Percentiles rank a stretch among this genome's conserved stretches.
These are phyloP conservation scores for Grosmannia clavigera DNA, from an alignment of 2,329 filamentous ascomycete species.

Conservation along the genomic window DNA sequence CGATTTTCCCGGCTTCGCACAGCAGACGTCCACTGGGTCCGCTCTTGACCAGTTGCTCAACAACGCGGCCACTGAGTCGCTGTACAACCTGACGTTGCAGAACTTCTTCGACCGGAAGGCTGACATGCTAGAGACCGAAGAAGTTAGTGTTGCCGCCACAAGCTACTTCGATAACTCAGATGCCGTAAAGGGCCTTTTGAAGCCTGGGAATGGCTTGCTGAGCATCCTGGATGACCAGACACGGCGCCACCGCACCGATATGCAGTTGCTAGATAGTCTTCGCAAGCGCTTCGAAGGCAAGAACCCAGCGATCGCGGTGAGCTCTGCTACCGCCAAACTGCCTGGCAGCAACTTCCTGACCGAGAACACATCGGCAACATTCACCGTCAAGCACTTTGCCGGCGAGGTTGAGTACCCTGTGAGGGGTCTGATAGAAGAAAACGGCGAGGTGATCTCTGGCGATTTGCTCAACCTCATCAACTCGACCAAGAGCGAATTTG, in stretches of 20 bases:
- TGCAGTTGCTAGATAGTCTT: constrained; percentile 81
- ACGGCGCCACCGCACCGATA: constrained; percentile 73
- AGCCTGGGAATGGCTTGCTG: constrained; percentile 81
- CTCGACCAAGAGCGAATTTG: constrained; percentile 76
- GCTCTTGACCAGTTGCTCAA: constrained; percentile 84
- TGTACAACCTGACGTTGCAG: constrained; percentile 88
- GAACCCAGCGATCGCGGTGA: constrained; percentile 77
- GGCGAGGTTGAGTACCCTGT: constrained; percentile 93
- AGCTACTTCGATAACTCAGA: constrained; percentile 98
- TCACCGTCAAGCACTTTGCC: constrained; percentile 90
- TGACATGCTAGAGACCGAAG: constrained; percentile 86
- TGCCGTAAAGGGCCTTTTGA: constrained; percentile 81
- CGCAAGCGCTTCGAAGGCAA: constrained; percentile 90
- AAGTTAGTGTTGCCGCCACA: constrained; percentile 78
- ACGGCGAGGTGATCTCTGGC: constrained; percentile 88
- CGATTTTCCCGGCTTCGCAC: constrained; percentile 91
- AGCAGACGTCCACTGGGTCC: constrained; percentile 71
- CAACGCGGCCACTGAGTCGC: constrained; percentile 82
- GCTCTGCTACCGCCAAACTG: constrained; percentile 59
- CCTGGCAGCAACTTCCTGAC: constrained; percentile 86
- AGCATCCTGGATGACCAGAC: constrained; percentile 96
- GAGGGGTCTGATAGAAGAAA: constrained; percentile 81
- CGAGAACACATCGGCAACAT: constrained; percentile 65
- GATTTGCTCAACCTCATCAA: constrained; percentile 92
- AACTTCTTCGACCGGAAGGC: constrained; percentile 94